Evolutionary conservation across 2,329 filamentous ascomycete species (phyloP), one percentile per base, ranked within the genome.

Genomic region (Fusarium musae): DNA sequence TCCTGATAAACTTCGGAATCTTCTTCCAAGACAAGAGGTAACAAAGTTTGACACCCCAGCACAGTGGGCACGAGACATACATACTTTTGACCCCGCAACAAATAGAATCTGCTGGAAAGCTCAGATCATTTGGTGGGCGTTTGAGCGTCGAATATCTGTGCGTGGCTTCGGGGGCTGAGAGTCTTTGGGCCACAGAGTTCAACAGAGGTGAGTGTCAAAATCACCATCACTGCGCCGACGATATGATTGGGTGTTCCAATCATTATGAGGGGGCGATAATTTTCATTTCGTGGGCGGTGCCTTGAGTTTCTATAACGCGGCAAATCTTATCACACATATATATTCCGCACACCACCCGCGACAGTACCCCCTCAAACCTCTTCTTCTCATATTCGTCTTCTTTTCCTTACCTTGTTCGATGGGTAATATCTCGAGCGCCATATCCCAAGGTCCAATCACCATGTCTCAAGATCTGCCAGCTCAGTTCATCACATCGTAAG

Each of bases 211-310:
- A 9, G 16, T 1, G n/a, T 15, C 17, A 11, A 26, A 36, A 12
- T 36, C 32, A 21, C 11, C 7, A 15, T 2, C 17, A 21, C 3
- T 11, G 0, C 9, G 0, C 3, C 17, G 6, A 21, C 9, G 9
- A 36, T 9, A 15, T 26, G 49, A 16, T 21, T 36, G 32, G 49
- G 4, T 26, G 2, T 26, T 26, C 30, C 11, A 2, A 26, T 2
- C 6, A 36, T 21, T 26, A 26, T 19, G 9, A 11, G n/a, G 8
- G 13, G 15, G n/a, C 15, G 9, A 36, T 36, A 52, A 9, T 9
- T 36, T 36, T 2, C 6, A 26, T 36, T 36, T 7, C 32, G 12
- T 36, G 3, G 6, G 17, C 16, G 12, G 12, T 26, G 7, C 11
- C 17, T 52, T 9, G 10, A 21, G 4, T 12, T 52, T 26, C 12